Evolutionary conservation across 176 grass and related monocot genomes (phyloP).

Genomic region (Ensete ventricosum): DNA sequence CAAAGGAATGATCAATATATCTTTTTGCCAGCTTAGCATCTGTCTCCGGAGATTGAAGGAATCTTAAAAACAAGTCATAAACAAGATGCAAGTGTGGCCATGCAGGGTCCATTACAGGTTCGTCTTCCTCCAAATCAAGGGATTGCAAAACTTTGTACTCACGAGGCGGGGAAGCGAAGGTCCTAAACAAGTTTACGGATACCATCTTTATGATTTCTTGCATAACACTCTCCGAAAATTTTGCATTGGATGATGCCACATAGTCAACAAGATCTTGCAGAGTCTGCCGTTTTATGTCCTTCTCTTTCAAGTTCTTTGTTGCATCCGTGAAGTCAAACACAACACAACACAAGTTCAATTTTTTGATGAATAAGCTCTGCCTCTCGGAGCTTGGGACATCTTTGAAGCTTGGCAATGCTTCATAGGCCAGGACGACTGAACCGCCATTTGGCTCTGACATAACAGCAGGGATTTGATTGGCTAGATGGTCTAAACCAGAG

Average conservation of each 20-base stretch:
- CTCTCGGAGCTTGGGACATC: constrained; percentile 70
- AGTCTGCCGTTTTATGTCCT: constrained; percentile 74
- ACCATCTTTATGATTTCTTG: constrained; percentile 68
- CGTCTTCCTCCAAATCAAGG: constrained; percentile 88
- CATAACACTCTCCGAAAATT: constrained; percentile 68
- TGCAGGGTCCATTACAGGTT: constrained; percentile 89
- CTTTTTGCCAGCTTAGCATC: constrained; percentile 93
- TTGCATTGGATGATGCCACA: constrained; percentile 51
- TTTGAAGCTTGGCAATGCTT: constrained; percentile 75
- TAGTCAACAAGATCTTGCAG: constrained; percentile 90
- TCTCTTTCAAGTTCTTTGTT: constrained; percentile 72
- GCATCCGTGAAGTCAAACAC: constrained; percentile 69
- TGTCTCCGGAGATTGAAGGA: constrained; percentile 75
- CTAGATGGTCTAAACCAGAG: constrained; percentile 24
- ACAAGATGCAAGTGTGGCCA: constrained; percentile 89
- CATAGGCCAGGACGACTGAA: constrained; percentile 32
- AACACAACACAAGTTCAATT: constrained; percentile 63
- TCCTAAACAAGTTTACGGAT: constrained; percentile 75
- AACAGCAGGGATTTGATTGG: constrained; percentile 15
- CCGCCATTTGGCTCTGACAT: constrained; percentile 35
- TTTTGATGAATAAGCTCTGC: constrained; percentile 69
- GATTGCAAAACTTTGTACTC: constrained; percentile 76
- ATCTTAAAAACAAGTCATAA: constrained; percentile 82
- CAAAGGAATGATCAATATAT: constrained; percentile 96
- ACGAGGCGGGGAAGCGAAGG: constrained; percentile 45